A percentile compares a stretch with the other conserved stretches of the same genome.
These are phyloP conservation scores for Globomyces sp. DNA, from an alignment of 371 early-diverging fungal genomes.

Conservation along the genomic window DNA sequence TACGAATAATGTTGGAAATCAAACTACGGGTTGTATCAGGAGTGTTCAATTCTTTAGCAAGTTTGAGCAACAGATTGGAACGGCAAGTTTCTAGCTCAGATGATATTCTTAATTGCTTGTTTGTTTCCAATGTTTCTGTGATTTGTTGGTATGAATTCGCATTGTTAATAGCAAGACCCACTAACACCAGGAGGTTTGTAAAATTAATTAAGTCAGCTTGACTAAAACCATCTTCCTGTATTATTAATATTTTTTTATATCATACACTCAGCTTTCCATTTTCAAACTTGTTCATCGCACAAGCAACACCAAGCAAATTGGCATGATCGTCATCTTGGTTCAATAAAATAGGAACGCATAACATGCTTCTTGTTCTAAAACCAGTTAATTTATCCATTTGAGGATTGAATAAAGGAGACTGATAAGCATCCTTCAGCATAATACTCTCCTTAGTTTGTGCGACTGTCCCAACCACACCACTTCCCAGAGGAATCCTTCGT, in stretches of 20 bases:
- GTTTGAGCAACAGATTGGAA: slow-evolving; percentile 23
- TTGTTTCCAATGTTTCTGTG: slow-evolving; percentile 5
- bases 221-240: not conserved
- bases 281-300: slow-evolving; percentile 25
- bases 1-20: slow-evolving; percentile 21
- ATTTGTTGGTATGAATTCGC: slow-evolving; percentile 23
- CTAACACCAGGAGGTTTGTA: slow-evolving; percentile 10
- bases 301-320: slow-evolving; percentile 29
- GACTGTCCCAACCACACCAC: slow-evolving; percentile 35
- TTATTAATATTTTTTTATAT: not conserved
- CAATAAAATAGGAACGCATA: slow-evolving; percentile 33
- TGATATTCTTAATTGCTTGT: slow-evolving; percentile 5
- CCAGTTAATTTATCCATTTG: slow-evolving; percentile 24
- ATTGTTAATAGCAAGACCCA: slow-evolving; percentile 27
- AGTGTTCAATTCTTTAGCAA: slow-evolving; percentile 25
- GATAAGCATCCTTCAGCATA: slow-evolving; percentile 36
- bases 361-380: slow-evolving; percentile 23
- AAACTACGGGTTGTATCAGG: slow-evolving; percentile 20
- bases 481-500: slow-evolving; percentile 21
- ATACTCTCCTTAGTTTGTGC: slow-evolving; percentile 26
- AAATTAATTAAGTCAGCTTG: not conserved
- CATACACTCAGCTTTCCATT: not conserved
- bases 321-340: slow-evolving; percentile 10
- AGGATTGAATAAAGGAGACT: slow-evolving; percentile 28
- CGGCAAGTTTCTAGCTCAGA: slow-evolving; percentile 24